A percentile compares a stretch with the other conserved stretches of the same genome.
Evolutionary conservation across 441 rosid species (phyloP).

Genomic region (Adansonia gregorii): DNA sequence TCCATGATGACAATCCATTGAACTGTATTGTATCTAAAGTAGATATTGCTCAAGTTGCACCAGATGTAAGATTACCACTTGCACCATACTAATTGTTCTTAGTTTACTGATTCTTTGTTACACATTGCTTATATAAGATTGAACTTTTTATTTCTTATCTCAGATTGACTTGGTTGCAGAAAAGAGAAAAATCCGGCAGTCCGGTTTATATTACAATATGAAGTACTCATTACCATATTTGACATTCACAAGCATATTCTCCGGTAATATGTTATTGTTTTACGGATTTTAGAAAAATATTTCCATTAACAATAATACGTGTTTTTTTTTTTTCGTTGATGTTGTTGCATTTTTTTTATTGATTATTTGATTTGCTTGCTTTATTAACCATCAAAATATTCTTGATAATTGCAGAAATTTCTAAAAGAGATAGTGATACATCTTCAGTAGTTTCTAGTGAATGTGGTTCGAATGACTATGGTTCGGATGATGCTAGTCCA

Average conservation of each 20-base stretch:
- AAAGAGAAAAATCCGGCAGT: constrained; percentile 35
- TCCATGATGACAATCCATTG: constrained; percentile 86
- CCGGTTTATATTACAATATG: constrained; percentile 81
- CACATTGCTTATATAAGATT: constrained; percentile 10
- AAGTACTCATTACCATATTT: constrained; percentile 79
- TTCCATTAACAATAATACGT: not conserved
- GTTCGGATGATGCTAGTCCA: constrained; percentile 26
- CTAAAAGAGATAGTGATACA: constrained; percentile 37
- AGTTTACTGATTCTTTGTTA: not conserved
- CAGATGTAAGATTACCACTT: constrained; percentile 49
- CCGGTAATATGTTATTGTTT: constrained; percentile 43
- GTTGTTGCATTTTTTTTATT: not conserved
- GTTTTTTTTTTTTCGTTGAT: not conserved
- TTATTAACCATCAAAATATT: not conserved
- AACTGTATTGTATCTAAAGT: constrained; percentile 80
- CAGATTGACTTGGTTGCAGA: constrained; percentile 32
- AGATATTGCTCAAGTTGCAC: constrained; percentile 47
- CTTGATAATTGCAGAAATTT: constrained; percentile 33
- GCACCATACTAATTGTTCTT: not conserved
- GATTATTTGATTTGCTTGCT: not conserved
- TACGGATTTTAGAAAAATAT: not conserved
- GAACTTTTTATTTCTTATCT: constrained; percentile 25
- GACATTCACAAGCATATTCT: constrained; percentile 60
- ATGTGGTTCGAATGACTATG: not conserved
- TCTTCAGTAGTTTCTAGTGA: constrained; percentile 57